Base-by-base conservation (phyloP, 257 asterid species). In the Lantana camara region DNA sequence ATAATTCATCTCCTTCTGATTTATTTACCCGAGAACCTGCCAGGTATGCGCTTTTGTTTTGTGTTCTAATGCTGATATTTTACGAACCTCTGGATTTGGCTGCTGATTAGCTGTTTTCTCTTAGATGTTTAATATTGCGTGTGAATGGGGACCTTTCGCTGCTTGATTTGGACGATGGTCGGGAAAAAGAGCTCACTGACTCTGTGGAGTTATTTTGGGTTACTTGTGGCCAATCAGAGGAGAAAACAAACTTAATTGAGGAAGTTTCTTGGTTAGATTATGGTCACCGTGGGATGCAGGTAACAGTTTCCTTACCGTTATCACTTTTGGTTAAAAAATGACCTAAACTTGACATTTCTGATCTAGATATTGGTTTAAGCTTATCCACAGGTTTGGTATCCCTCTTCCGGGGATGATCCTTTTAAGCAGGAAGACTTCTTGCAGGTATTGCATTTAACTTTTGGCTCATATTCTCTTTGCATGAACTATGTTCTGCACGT, bases 211-310 rank as follows among this genome's bases (percentile, higher is more conserved):
- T 94, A 78, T 90, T 94, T 69, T 94, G 99, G 99, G 97, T 94
- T 57, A 94, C 97, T 56, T 94, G 99, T 75, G 97, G 97, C 51
- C 96, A 88, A 76, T 76, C 89, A 40, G 92, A 85, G 81, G 97
- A 94, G 75, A 90, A 91, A 82, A 80, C 95, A 48, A 94, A 82
- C 85, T 89, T 94, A 72, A 94, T 94, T 70, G 99, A 94, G 83
- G 99, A 94, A 30, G 97, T 94, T 69, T 90, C 99, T 51, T 94
- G 99, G 99, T 72, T 94, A 73, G 99, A 94, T 66, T 94, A 94
- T 75, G 99, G 99, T 50, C 93, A 94, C 70, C 87, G 96, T 44
- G 99, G 99, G 71, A 90, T 94, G 98, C 99, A 90, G 99, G 99
- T 90, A 75, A 80, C 68, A 65, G 75, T 71, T 79, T 75, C 45